Evolutionary conservation across 164 flowering plant species (phyloP), one percentile per base, ranked within the genome.

Genomic region (Buxus sempervirens): DNA sequence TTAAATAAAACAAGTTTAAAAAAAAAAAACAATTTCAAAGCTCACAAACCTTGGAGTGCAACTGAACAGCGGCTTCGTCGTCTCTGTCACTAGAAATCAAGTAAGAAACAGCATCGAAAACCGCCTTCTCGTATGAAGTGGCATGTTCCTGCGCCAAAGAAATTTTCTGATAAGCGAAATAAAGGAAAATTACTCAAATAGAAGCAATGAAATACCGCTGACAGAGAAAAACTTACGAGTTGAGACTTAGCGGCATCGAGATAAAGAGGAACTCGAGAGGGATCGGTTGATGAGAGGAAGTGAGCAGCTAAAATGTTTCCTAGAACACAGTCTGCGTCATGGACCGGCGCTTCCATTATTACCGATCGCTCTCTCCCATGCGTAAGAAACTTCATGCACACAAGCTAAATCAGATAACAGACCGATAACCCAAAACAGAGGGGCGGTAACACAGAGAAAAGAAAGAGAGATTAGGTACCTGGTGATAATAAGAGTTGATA

Each of bases 111-210:
- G 81, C 78, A 25, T 85, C 77, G 54, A 85, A 94, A 56, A 91
- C 85, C 9, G 90, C 88, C 70, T 82, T 87, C 87, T 94, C 98
- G 58, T 94, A 91, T 8, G 73, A 20, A 14, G 88, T 90, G 5
- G 96, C 96, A 54, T 79, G 66, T 48, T 78, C 85, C 97, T 95
- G 75, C 10, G 18, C 58, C 66, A 53, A 58, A 70, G 6, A 6
- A 14, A 70, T 59, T 0, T 28, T 19, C 15, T 9, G 5, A 12
- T 1, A 32, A 23, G 38, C 25, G 0, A 20, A 58, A 18, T 7
- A 24, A 49, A 9, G 38, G 7, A 32, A 32, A 3, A 3, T 32
- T 32, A 32, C 38, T 32, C 38, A 32, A 32, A 32, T 32, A 70
- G 19, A 42, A 57, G 54, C 1, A 55, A 19, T 58, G n/a, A 27